Base-by-base conservation (phyloP, 1,284 basidiomycete genomes). In the Malassezia psittaci region DNA sequence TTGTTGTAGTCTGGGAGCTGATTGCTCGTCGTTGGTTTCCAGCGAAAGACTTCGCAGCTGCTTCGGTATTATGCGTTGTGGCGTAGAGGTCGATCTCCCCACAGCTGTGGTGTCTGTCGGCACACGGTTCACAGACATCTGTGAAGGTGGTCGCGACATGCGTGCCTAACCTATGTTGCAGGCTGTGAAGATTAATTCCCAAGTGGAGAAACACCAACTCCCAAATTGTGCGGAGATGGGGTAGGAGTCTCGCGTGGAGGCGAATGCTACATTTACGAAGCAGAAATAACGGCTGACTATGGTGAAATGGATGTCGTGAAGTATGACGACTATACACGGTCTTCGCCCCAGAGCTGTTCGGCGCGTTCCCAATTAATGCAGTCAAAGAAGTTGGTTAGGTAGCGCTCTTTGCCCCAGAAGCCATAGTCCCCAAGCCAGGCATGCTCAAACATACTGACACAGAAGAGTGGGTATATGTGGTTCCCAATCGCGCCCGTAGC, bases 381-480 rank as follows among this genome's bases (percentile, higher is more conserved):
- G 36, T 80, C 80, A 87, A 90, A 96, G 79, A 94, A 96, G 69
- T 86, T 82, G 68, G 81, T 83, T 66, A 94, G 78, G 79, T 93
- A 98, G 72, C 83, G 80, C 72, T 90, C 87, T 77, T 89, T 90
- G 39, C 88, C 90, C 87, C 88, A 93, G 15, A 98, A 83, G 11
- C 93, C 93, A 69, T 88, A 91, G 47, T 86, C 84, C 50, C 81
- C 81, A 65, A 98, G 78, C 86, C 90, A 98, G 21, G 87, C 85
- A 69, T 90, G 90, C 76, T 96, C 90, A 69, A 90, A 84, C 19
- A 93, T 81, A 52, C 85, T 86, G 59, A 96, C 76, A 65, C 88
- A 90, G 69, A 93, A 85, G 42, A 93, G 74, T 12, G 89, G 89
- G 74, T 80, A 84, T 42, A 91, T 76, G 16, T 78, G 77, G 42